Percentiles rank a stretch among this genome's conserved stretches.
Conservation (phyloP, 768 basidiomycete species). For the Cubamyces lactineus region DNA sequence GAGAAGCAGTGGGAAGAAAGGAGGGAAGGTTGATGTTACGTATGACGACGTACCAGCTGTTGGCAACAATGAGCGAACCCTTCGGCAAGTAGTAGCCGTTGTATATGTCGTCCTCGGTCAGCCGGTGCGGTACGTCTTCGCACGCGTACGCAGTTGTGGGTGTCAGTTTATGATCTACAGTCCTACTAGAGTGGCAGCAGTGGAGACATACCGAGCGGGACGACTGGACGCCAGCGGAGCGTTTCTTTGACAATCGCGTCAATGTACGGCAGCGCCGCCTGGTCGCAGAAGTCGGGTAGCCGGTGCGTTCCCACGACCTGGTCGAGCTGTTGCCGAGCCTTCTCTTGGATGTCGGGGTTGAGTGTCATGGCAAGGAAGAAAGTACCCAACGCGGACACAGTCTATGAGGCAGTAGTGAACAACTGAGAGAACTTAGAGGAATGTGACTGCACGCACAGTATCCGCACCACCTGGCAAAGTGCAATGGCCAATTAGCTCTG, state of each 20-base stretch:
- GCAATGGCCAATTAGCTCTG: background rate
- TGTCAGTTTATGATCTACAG: background rate
- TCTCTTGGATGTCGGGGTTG: conserved; percentile 36
- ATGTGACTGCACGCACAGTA: conserved; percentile 12
- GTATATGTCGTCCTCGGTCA: conserved; percentile 31
- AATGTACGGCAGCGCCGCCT: conserved; percentile 30
- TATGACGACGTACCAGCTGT: conserved; percentile 20
- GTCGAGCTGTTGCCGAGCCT: conserved; percentile 37
- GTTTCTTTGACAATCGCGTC: conserved; percentile 31
- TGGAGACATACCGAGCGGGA: conserved; percentile 34
- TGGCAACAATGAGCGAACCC: conserved; percentile 21
- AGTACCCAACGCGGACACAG: conserved; percentile 33
- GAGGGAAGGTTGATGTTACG: background rate
- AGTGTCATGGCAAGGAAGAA: conserved; percentile 44
- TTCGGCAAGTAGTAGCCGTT: conserved; percentile 29
- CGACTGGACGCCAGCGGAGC: conserved; percentile 40
- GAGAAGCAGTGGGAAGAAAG: background rate
- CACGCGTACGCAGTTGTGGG: background rate
- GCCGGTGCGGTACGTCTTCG: conserved; percentile 27
- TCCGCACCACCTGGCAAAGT: conserved; percentile 9
- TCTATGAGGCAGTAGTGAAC: conserved; percentile 22
- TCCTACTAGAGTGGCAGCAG: background rate
- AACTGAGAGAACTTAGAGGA: too few species aligned
- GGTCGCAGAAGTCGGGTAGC: conserved; percentile 34
- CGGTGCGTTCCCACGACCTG: conserved; percentile 28